Evolutionary conservation across 345 rosid genomes (phyloP).

Genomic region (Brassica nigra): DNA sequence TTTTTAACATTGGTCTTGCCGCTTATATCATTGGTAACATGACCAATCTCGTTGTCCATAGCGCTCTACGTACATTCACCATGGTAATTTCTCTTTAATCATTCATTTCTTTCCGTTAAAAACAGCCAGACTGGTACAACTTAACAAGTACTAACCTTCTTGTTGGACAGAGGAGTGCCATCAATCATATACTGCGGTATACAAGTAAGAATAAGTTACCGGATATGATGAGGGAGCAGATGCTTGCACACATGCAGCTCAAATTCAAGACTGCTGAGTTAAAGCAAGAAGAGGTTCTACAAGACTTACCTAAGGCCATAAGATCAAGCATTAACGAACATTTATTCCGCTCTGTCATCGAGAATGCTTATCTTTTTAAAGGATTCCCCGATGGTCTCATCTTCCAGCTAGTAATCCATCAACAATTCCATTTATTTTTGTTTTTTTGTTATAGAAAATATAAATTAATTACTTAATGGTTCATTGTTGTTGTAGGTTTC

Average conservation of each 20-base stretch:
- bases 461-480: background rate
- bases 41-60: slow-evolving; percentile 89
- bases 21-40: slow-evolving; percentile 91
- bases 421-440: background rate
- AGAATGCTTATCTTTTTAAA: slow-evolving; percentile 66
- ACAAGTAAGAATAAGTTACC: slow-evolving; percentile 85
- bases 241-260: slow-evolving; percentile 90
- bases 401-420: slow-evolving; percentile 58
- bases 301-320: slow-evolving; percentile 87
- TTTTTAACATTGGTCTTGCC: slow-evolving; percentile 84
- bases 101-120: background rate
- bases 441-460: background rate
- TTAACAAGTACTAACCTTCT: slow-evolving; percentile 4
- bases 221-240: slow-evolving; percentile 79
- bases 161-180: slow-evolving; percentile 68
- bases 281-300: slow-evolving; percentile 82
- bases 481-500: slow-evolving; percentile 55
- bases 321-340: slow-evolving; percentile 83
- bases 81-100: slow-evolving; percentile 49
- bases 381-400: slow-evolving; percentile 74
- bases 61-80: slow-evolving; percentile 61
- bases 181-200: slow-evolving; percentile 71
- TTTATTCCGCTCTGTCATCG: slow-evolving; percentile 62
- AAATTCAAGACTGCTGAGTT: slow-evolving; percentile 86
- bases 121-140: background rate